A percentile compares a stretch with the other conserved stretches of the same genome.
Conservation (phyloP, 306 rosid species). For the Trifolium pratense region DNA sequence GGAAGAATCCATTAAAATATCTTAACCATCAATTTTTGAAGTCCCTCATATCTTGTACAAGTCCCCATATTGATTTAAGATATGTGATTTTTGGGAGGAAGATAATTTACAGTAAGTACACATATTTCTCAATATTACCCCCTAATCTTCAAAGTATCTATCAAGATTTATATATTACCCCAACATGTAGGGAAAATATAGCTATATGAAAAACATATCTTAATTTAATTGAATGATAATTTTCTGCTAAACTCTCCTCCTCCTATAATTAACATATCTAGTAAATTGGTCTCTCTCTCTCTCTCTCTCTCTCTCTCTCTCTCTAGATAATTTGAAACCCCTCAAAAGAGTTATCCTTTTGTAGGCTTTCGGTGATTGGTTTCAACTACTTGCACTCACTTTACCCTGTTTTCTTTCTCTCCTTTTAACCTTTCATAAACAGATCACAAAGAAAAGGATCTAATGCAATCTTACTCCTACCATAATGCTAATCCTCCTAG, state of each 20-base stretch:
- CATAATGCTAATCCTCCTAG: conserved; percentile 38
- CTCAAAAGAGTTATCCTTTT: conserved; percentile 49
- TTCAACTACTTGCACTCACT: conserved; percentile 55
- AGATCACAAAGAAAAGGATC: conserved; percentile 39
- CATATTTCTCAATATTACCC: too few species aligned
- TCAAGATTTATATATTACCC: too few species aligned
- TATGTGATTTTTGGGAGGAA: conserved; percentile 15
- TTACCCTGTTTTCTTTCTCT: conserved; percentile 41
- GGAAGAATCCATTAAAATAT: conserved; percentile 15
- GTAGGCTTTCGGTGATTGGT: conserved; percentile 93
- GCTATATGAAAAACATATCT: too few species aligned
- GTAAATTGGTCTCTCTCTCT: too few species aligned
- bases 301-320: conserved; percentile 29
- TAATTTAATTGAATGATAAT: neutral
- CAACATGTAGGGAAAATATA: too few species aligned
- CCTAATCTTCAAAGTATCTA: too few species aligned
- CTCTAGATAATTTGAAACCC: conserved; percentile 55
- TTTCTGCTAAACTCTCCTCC: neutral
- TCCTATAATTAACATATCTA: too few species aligned
- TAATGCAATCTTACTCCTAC: conserved; percentile 22
- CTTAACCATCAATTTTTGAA: neutral
- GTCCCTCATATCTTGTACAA: neutral
- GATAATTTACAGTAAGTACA: neutral
- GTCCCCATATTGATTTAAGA: conserved; percentile 5
- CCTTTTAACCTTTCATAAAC: conserved; percentile 30